Percentiles rank a stretch among this genome's conserved stretches.
These are phyloP conservation scores for Aspergillus biplanus DNA, from an alignment of 495 filamentous ascomycete species.

Conservation along the genomic window DNA sequence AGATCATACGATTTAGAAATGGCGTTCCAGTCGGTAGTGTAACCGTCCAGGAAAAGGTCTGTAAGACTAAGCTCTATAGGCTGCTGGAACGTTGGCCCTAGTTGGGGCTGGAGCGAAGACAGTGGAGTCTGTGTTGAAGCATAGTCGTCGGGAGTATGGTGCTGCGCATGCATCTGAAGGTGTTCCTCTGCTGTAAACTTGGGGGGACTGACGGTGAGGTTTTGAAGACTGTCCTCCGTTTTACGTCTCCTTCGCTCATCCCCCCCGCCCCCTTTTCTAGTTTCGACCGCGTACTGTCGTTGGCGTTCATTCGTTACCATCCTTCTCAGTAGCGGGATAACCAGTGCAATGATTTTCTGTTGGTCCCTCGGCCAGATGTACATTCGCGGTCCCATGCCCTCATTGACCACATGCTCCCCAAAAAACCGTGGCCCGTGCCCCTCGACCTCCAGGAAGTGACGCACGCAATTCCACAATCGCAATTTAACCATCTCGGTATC, in stretches of 20 bases:
- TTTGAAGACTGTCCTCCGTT: conserved; percentile 43
- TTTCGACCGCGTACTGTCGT: conserved; percentile 62
- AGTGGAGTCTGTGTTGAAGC: conserved; percentile 32
- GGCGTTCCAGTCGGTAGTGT: conserved; percentile 43
- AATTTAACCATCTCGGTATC: conserved; percentile 65
- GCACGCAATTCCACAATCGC: conserved; percentile 61
- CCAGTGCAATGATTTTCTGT: conserved; percentile 57
- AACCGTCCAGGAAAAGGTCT: conserved; percentile 44
- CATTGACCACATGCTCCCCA: conserved; percentile 50
- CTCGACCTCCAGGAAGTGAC: conserved; percentile 58
- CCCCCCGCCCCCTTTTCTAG: conserved; percentile 51
- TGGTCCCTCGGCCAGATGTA: conserved; percentile 61
- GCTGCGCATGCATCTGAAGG: conserved; percentile 38
- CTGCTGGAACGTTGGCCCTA: conserved; percentile 23
- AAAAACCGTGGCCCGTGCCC: conserved; percentile 62
- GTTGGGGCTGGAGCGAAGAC: conserved; percentile 29
- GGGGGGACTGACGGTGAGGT: conserved; percentile 31
- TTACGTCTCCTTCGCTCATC: conserved; percentile 50
- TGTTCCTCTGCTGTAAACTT: conserved; percentile 39
- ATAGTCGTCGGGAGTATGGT: conserved; percentile 32
- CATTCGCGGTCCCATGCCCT: conserved; percentile 45
- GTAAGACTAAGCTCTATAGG: conserved; percentile 36
- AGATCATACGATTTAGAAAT: conserved; percentile 41
- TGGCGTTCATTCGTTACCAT: conserved; percentile 71
- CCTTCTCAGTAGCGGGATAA: conserved; percentile 61